phyloP scores from a whole-genome alignment of 768 basidiomycete species.

The Leucocoprinus sp. region DNA sequence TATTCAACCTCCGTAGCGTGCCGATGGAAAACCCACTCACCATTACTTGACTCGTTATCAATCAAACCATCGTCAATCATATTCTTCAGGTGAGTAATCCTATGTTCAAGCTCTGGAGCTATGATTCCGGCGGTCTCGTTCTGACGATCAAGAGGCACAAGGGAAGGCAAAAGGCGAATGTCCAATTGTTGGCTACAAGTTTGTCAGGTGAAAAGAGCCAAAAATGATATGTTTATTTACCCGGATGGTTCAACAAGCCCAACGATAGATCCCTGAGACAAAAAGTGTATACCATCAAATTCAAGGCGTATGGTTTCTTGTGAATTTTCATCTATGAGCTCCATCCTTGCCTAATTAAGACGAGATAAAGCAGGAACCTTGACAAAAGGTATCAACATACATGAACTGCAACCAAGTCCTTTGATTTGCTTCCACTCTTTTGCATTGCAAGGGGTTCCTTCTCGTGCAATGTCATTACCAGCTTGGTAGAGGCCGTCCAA shows the following conservation, averaged over 20 bases:
- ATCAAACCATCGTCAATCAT: slow-evolving; percentile 59
- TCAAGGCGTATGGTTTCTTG: slow-evolving; percentile 58
- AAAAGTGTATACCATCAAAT: slow-evolving; percentile 71
- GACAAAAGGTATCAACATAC: slow-evolving; percentile 32
- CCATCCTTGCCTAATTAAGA: slow-evolving; percentile 54
- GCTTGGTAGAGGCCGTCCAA: slow-evolving; percentile 56
- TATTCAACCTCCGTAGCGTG: neutral
- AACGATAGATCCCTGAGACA: slow-evolving; percentile 67
- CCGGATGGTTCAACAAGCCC: slow-evolving; percentile 59
- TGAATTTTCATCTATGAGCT: slow-evolving; percentile 46
- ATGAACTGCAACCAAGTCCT: slow-evolving; percentile 50
- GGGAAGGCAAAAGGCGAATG: slow-evolving; percentile 54
- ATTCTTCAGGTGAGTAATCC: slow-evolving; percentile 51
- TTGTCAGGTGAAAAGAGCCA: slow-evolving; percentile 1
- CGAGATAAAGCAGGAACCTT: slow-evolving; percentile 1
- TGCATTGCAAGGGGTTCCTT: slow-evolving; percentile 35
- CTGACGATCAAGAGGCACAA: slow-evolving; percentile 47
- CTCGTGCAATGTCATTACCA: slow-evolving; percentile 62
- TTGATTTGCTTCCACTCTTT: slow-evolving; percentile 25
- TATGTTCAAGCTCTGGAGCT: slow-evolving; percentile 48
- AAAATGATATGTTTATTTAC: slow-evolving; percentile 28
- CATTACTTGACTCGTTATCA: slow-evolving; percentile 38
- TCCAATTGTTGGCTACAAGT: slow-evolving; percentile 46
- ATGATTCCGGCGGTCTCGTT: slow-evolving; percentile 56
- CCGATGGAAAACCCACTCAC: slow-evolving; percentile 2